Conservation (phyloP, 768 basidiomycete genomes). For the Phlebiopsis gigantea region DNA sequence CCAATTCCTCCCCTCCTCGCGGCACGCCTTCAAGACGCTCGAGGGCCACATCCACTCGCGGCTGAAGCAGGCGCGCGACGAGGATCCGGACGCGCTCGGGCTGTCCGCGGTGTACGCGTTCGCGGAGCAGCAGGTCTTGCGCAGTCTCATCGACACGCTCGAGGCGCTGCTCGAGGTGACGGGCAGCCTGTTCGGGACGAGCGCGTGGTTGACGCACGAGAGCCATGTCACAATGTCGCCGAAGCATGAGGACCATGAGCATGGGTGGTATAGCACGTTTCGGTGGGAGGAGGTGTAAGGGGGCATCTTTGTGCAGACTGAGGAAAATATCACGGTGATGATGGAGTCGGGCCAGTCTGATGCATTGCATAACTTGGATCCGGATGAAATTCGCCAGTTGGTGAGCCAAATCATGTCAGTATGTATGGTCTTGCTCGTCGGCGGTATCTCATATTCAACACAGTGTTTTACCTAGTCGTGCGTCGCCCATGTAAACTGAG, state of each 20-base stretch:
- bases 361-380: too few species aligned
- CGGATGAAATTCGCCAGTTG: too few species aligned
- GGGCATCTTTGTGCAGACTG: too few species aligned
- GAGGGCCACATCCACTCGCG: conserved; percentile 30
- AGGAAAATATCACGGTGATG: too few species aligned
- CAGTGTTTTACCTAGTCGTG: too few species aligned
- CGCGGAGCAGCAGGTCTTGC: conserved; percentile 39
- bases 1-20: conserved; percentile 43
- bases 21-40: conserved; percentile 33
- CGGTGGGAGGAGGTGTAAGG: conserved; percentile 19
- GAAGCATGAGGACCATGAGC: conserved; percentile 16
- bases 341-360: too few species aligned
- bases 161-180: conserved; percentile 36
- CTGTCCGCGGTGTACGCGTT: conserved; percentile 36
- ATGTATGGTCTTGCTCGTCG: too few species aligned
- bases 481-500: too few species aligned
- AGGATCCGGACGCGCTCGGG: conserved; percentile 27
- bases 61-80: conserved; percentile 24
- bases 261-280: conserved; percentile 28
- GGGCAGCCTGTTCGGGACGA: conserved; percentile 40
- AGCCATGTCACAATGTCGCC: conserved; percentile 13
- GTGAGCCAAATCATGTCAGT: too few species aligned
- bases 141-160: conserved; percentile 36
- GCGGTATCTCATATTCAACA: too few species aligned
- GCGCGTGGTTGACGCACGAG: conserved; percentile 34